Base-by-base conservation (phyloP, 176 grass and related monocot genomes). In the Phragmites australis region DNA sequence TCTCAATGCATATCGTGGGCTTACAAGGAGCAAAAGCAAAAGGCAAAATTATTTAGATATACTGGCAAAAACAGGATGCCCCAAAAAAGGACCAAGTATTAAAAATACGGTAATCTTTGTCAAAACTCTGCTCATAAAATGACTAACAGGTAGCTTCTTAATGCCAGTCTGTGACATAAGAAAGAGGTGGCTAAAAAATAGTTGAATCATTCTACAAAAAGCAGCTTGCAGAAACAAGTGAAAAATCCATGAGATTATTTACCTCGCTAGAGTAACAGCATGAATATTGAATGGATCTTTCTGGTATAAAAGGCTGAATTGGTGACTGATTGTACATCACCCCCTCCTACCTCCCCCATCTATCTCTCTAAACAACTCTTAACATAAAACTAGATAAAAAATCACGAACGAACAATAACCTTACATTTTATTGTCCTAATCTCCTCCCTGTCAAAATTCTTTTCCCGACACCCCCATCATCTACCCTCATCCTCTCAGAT, bases 1-100 rank as follows among this genome's bases (percentile, higher is more conserved):
- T 93, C 59, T 85, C 78, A 85, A 94, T 98, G 83, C 96, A 98
- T 93, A 94, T 89, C 6, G 84, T 84, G 78, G 94, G 92, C 96
- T 98, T 90, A 9, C 46, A 84, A n/a, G 41, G 48, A 86, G 57
- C 42, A 84, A 74, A 58, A 18, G 68, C 6, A 66, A 70, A 75
- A 77, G 39, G 42, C 32, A 47, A 68, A 81, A 54, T 22, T 16
- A 51, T 63, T 69, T 91, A 50, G 75, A 75, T 74, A 82, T 21
- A 9, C 32, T 63, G 40, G 64, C 6, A 1, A 17, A 68, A 87
- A 51, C n/a, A 69, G 3, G 21, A 48, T 32, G 17, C 25, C 23
- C 39, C 70, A 65, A 69, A 69, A 55, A 67, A 79, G 34, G 16
- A 78, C 31, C 25, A 37, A 40, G 19, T 74, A 34, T 78, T 68